These are phyloP conservation scores for Diutina mesorugosa DNA, from an alignment of 1,139 yeast genomes.

Conservation along the genomic window DNA sequence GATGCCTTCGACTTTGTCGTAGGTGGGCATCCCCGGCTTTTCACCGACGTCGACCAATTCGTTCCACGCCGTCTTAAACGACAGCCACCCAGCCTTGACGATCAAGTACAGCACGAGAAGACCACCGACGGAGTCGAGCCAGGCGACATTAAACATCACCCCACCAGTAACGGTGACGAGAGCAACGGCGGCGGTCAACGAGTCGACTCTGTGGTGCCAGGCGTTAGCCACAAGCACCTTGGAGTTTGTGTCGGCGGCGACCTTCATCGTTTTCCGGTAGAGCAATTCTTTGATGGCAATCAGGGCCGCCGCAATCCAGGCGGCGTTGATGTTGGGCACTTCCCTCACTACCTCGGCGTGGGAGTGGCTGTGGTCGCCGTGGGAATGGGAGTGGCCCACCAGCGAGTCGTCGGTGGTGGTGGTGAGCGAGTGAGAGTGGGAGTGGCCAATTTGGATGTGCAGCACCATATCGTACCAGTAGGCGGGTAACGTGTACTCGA, in stretches of 20 bases:
- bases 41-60: conserved; percentile 62
- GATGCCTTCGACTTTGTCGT: conserved; percentile 5
- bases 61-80: conserved; percentile 53
- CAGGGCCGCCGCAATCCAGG: conserved; percentile 90
- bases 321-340: conserved; percentile 74
- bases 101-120: conserved; percentile 69
- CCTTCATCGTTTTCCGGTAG: conserved; percentile 65
- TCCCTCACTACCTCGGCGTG: conserved; percentile 11
- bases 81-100: conserved; percentile 72
- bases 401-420: conserved; percentile 2
- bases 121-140: conserved; percentile 92
- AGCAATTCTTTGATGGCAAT: conserved; percentile 79
- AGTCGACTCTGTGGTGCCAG: conserved; percentile 98
- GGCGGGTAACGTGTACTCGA: conserved; percentile 56
- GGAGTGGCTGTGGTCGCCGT: conserved; percentile 5
- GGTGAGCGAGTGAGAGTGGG: conserved; percentile 29
- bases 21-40: conserved; percentile 9
- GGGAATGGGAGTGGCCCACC: conserved; percentile 10
- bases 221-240: conserved; percentile 92
- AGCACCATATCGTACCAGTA: conserved; percentile 26
- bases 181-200: conserved; percentile 85
- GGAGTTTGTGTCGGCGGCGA: conserved; percentile 68
- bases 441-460: conserved; percentile 35
- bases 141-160: conserved; percentile 57
- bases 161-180: conserved; percentile 81